Base-by-base conservation (phyloP, 1,139 yeast species). In the Candida smagusa region DNA sequence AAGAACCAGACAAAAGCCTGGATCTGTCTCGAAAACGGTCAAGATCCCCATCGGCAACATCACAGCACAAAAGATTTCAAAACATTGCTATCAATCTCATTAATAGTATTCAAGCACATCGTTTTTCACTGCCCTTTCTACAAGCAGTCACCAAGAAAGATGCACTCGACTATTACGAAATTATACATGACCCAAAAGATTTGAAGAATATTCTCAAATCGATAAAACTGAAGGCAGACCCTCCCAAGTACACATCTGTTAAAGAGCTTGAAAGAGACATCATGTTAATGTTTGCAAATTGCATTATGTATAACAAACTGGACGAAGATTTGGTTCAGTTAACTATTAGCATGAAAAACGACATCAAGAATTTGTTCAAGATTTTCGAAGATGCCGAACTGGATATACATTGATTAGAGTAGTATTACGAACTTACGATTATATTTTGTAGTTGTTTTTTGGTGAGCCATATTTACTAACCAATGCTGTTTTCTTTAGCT, bases 221-320 rank as follows among this genome's bases (percentile, higher is more conserved):
- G 44, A 72, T 84, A 24, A 81, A 81, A 47, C 63, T 54, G 55
- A 71, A 68, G 41, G 44, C 45, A 2, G 63, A 59, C n/a, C 59
- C 61, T 2, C 67, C 70, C 1, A 56, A 48, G 12, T 80, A 79
- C 40, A 80, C 79, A 1, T 69, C 72, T 47, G 74, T 85, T 30
- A 68, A 73, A 36, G 80, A 81, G 40, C 62, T 86, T 22, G 89
- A 85, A 50, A 66, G 84, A 39, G 87, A 83, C 44, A 65, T 86
- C 29, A 74, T 81, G 67, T 64, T 81, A 38, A 84, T 86, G 94
- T 84, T 83, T 63, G 85, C 92, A 36, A 86, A 86, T 57, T 86
- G 92, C 26, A 74, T 84, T 11, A 85, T 86, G 94, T 85, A 81
- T 59, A 86, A 85, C 56, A 76, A 77, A 43, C 73, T 78, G 46